A percentile compares a stretch with the other conserved stretches of the same genome.
Evolutionary conservation across 805 yeast genomes (phyloP).

Genomic region (Barnettozyma populi): DNA sequence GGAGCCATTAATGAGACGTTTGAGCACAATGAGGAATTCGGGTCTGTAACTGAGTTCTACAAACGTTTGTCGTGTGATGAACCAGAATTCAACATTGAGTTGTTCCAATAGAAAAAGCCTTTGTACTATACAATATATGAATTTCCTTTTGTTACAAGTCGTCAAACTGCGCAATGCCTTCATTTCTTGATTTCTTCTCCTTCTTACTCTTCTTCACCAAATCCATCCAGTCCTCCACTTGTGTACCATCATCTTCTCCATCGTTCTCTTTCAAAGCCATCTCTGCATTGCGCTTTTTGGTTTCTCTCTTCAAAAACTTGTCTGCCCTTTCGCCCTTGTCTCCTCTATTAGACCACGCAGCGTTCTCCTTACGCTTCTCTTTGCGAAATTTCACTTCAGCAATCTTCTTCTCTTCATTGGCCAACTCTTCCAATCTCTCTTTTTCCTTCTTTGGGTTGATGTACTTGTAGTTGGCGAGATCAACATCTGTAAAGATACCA

Average conservation of each 20-base stretch:
- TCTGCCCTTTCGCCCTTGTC: conserved; percentile 55
- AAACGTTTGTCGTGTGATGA: conserved; percentile 15
- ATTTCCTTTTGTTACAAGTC: conserved; percentile 33
- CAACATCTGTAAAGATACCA: conserved; percentile 60
- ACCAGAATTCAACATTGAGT: conserved; percentile 13
- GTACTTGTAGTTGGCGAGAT: conserved; percentile 56
- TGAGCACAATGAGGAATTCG: conserved; percentile 6
- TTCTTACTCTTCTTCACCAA: conserved; percentile 61
- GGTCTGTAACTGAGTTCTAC: conserved; percentile 12
- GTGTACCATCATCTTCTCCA: conserved; percentile 36
- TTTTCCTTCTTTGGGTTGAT: conserved; percentile 60
- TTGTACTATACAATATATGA: not conserved
- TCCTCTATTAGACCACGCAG: conserved; percentile 35
- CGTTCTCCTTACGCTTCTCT: conserved; percentile 22
- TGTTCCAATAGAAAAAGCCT: conserved; percentile 9
- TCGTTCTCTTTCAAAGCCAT: conserved; percentile 48
- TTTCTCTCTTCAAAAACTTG: conserved; percentile 46
- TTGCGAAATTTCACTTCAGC: conserved; percentile 25
- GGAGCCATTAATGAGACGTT: conserved; percentile 14
- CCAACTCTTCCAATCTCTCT: conserved; percentile 52
- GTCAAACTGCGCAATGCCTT: conserved; percentile 57
- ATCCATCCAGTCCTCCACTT: conserved; percentile 86
- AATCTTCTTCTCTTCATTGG: conserved; percentile 33
- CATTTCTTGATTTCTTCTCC: conserved; percentile 37
- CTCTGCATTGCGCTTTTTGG: conserved; percentile 44